Evolutionary conservation across 2,329 filamentous ascomycete species (phyloP), one percentile per base, ranked within the genome.

Genomic region (Knufia fluminis): DNA sequence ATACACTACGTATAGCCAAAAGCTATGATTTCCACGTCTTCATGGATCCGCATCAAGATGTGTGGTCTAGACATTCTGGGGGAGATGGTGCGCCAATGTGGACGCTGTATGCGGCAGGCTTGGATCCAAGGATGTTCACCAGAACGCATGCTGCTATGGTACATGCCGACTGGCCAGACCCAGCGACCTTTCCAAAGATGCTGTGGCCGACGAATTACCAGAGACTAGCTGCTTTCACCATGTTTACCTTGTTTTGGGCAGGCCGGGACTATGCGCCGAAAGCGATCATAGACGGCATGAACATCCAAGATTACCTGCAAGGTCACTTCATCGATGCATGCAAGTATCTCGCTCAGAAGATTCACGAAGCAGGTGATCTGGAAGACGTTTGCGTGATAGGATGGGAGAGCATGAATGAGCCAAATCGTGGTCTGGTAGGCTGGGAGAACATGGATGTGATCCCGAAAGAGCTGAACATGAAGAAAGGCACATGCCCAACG

Each of bases 151-250:
- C 91, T 3, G 88, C 92, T 32, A 78, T 97, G 52, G 91, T 98
- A 4, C 92, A 98, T 47, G 98, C 97, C 62, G 94, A 86, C 1
- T 96, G 87, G 63, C 82, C 86, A 8, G 78, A 94, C 17, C 88
- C 90, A 7, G 82, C 82, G 22, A 77, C 83, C 1, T 98, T 91
- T 57, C 92, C 92, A 20, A 97, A 96, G 71, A 98, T 98, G 94
- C 91, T 97, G 51, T 98, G 92, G 92, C 89, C 91, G 14, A 97
- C 94, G 46, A 98, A 98, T 64, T 98, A 98, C 67, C 85, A 81
- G 54, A 80, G 92, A 20, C 74, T 97, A 44, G 90, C 85, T 2
- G 86, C 84, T 44, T 87, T 90, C 57, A 90, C 88, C 40, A 88
- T 97, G 58, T 97, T 96, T 64, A 95, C 91, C 0, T 71, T 97